phyloP scores from a whole-genome alignment of 768 basidiomycete species.

The Calocybe cyanea region DNA sequence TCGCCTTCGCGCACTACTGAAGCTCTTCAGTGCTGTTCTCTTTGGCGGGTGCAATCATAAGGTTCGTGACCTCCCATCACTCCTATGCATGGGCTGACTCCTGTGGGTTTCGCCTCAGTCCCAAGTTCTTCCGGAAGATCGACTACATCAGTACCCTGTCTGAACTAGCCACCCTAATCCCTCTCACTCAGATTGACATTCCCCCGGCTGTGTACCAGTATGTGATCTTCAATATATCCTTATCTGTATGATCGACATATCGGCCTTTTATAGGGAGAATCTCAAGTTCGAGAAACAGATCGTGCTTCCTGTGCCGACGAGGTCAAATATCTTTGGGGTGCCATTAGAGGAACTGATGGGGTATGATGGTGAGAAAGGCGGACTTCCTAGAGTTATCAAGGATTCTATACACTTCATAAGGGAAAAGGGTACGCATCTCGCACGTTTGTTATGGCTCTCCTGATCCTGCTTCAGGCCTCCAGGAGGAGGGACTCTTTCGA shows the following conservation, averaged over 20 bases:
- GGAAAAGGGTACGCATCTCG: conserved; percentile 41
- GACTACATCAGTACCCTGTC: conserved; percentile 74
- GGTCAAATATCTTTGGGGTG: conserved; percentile 72
- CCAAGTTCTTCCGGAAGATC: conserved; percentile 88
- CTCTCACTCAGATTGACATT: conserved; percentile 85
- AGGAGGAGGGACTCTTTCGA: conserved; percentile 78
- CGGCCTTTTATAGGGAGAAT: conserved; percentile 61
- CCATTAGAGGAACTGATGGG: conserved; percentile 85
- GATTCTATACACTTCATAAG: conserved; percentile 73
- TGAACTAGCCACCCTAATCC: conserved; percentile 70
- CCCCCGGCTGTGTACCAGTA: conserved; percentile 81
- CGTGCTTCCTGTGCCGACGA: conserved; percentile 54
- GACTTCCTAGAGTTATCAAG: conserved; percentile 75
- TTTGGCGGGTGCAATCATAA: conserved; percentile 82
- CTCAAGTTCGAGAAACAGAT: conserved; percentile 70
- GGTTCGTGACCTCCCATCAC: conserved; percentile 34
- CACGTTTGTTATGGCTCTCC: conserved; percentile 11
- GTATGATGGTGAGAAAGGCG: conserved; percentile 74
- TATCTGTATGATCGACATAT: too few species aligned
- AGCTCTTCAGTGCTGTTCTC: conserved; percentile 73
- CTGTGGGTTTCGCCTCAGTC: conserved; percentile 39
- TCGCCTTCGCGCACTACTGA: conserved; percentile 2
- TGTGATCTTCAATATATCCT: too few species aligned
- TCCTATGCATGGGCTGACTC: neutral
- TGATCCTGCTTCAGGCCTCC: conserved; percentile 39